Conservation (phyloP, 2,329 filamentous ascomycete species). For the Colletotrichum coccodes region DNA sequence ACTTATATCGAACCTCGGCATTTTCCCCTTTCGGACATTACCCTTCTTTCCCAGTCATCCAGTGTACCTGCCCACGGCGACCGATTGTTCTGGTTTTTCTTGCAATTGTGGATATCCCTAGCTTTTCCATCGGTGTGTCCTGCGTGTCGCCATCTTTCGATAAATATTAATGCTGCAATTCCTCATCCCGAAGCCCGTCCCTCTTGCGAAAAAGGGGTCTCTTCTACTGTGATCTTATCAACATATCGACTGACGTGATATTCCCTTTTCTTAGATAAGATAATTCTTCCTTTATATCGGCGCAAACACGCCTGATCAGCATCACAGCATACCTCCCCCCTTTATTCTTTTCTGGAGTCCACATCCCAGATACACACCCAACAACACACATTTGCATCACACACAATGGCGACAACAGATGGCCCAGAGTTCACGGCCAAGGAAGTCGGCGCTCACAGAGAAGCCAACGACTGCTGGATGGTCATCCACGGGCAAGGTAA, state of each 20-base stretch:
- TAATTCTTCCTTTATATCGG: conserved; percentile 1
- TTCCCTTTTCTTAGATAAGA: background rate
- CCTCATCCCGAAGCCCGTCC: conserved; percentile 2
- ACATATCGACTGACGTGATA: background rate
- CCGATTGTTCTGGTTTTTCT: conserved; percentile 2
- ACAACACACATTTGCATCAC: background rate
- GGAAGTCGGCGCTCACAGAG: conserved; percentile 61
- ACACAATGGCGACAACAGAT: conserved; percentile 31
- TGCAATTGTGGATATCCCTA: conserved; percentile 22
- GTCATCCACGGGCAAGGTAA: conserved; percentile 65
- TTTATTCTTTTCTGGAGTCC: background rate
- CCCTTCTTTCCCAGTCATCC: background rate
- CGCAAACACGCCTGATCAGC: background rate
- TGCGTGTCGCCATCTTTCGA: conserved; percentile 12
- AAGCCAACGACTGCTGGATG: conserved; percentile 61
- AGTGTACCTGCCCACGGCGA: background rate
- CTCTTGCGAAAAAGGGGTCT: background rate
- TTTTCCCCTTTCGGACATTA: conserved; percentile 24
- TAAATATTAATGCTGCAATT: conserved; percentile 17
- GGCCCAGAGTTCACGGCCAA: conserved; percentile 44
- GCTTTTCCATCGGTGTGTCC: background rate
- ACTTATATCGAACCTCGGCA: conserved; percentile 26
- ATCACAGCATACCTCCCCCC: background rate
- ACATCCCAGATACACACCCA: background rate
- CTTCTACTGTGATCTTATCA: background rate